These are phyloP conservation scores for Hemisphaericaspora subhashii DNA, from an alignment of 1,139 yeast species.

Conservation along the genomic window DNA sequence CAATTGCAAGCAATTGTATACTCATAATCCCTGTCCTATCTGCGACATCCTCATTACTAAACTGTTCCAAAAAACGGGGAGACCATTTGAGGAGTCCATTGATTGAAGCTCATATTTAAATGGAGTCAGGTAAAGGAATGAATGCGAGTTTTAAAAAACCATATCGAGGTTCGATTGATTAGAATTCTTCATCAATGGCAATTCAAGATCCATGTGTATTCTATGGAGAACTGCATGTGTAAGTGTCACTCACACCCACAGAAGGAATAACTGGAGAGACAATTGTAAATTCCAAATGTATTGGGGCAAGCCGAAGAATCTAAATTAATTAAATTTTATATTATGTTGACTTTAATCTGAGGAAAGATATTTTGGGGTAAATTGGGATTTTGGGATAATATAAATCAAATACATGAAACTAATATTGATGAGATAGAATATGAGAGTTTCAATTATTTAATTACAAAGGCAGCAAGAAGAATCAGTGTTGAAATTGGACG, in stretches of 20 bases:
- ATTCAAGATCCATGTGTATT: slow-evolving; percentile 71
- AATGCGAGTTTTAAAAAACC: slow-evolving; percentile 63
- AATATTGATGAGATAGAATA: slow-evolving; percentile 29
- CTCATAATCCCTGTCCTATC: slow-evolving; percentile 33
- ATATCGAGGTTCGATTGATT: slow-evolving; percentile 16
- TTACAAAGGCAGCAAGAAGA: slow-evolving; percentile 8
- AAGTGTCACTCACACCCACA: slow-evolving; percentile 17
- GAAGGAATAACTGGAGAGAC: slow-evolving; percentile 8
- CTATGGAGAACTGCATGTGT: slow-evolving; percentile 76
- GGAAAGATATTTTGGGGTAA: slow-evolving; percentile 77
- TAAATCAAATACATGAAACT: slow-evolving; percentile 30
- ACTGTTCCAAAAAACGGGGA: slow-evolving; percentile 47
- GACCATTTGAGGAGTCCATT: slow-evolving; percentile 64
- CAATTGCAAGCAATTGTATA: slow-evolving; percentile 33
- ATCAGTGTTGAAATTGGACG: background rate
- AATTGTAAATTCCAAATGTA: slow-evolving; percentile 13
- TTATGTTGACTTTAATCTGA: slow-evolving; percentile 32
- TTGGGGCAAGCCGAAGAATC: slow-evolving; percentile 23
- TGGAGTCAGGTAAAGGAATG: slow-evolving; percentile 85
- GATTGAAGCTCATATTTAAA: slow-evolving; percentile 75
- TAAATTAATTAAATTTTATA: slow-evolving; percentile 27
- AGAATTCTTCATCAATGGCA: slow-evolving; percentile 59
- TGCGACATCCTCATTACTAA: slow-evolving; percentile 34
- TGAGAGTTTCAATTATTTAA: slow-evolving; percentile 20
- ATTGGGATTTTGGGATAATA: slow-evolving; percentile 63